Conservation (phyloP, 257 asterid species). For the Cinchona pubescens region DNA sequence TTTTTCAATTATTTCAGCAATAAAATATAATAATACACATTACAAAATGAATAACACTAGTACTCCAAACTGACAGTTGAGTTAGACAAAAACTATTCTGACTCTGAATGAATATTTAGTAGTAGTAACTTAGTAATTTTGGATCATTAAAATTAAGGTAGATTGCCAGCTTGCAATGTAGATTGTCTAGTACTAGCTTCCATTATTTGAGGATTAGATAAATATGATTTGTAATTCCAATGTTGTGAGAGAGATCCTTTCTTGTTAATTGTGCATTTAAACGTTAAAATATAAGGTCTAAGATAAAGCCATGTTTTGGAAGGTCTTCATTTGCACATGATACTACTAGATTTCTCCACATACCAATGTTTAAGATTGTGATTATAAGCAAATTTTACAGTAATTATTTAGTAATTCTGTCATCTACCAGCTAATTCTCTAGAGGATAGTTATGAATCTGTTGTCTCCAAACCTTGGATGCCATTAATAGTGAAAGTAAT, state of each 20-base stretch:
- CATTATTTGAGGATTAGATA: background rate
- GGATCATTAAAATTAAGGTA: too few species aligned
- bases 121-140: too few species aligned
- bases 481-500: background rate
- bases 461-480: slow-evolving; percentile 2
- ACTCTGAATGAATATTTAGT: too few species aligned
- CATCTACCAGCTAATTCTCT: background rate
- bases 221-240: too few species aligned
- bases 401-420: background rate
- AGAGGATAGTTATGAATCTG: background rate
- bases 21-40: too few species aligned
- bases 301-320: slow-evolving; percentile 26
- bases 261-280: background rate
- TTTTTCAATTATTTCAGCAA: too few species aligned
- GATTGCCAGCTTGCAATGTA: too few species aligned
- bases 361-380: slow-evolving; percentile 12
- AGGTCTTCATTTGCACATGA: slow-evolving; percentile 28
- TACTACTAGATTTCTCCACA: slow-evolving; percentile 14
- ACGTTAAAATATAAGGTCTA: background rate
- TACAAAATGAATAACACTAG: too few species aligned
- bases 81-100: background rate
- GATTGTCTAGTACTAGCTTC: too few species aligned
- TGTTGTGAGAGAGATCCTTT: background rate
- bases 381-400: background rate
- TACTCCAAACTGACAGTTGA: background rate